phyloP scores from a whole-genome alignment of 2,329 filamentous ascomycete species.

The Bertia moriformis region DNA sequence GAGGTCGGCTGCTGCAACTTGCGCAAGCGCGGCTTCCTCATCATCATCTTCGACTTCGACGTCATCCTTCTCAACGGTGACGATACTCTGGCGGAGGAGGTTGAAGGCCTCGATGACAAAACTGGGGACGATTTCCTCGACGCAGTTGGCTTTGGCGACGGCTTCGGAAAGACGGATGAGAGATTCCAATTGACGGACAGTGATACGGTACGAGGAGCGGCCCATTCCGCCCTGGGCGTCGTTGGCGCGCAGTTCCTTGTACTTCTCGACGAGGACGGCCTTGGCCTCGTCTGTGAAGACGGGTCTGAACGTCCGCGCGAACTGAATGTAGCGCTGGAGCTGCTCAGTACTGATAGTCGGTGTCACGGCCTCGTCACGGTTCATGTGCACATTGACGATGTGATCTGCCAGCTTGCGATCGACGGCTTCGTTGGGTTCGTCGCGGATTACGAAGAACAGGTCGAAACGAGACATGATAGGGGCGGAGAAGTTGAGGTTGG shows the following conservation, averaged over 20 bases:
- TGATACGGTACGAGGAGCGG: constrained; percentile 92
- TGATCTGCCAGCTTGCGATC: constrained; percentile 86
- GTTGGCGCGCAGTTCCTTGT: constrained; percentile 86
- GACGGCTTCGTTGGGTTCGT: constrained; percentile 85
- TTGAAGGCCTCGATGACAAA: constrained; percentile 91
- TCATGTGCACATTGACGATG: constrained; percentile 85
- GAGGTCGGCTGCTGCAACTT: neutral
- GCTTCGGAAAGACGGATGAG: constrained; percentile 92
- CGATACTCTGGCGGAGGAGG: constrained; percentile 83
- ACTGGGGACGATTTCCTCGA: constrained; percentile 68
- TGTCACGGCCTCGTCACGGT: constrained; percentile 78
- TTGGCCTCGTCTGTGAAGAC: constrained; percentile 83
- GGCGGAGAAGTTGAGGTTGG: constrained; percentile 96
- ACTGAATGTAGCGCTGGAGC: constrained; percentile 90
- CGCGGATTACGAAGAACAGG: constrained; percentile 92
- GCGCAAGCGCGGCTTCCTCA: constrained; percentile 30
- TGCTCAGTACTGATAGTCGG: constrained; percentile 95
- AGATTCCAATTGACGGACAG: constrained; percentile 85
- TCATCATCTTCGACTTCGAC: constrained; percentile 79
- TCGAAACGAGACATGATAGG: constrained; percentile 99
- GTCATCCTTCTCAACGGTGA: constrained; percentile 94
- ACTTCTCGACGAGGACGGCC: constrained; percentile 71
- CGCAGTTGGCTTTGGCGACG: constrained; percentile 96
- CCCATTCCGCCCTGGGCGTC: constrained; percentile 89
- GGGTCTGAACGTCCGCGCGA: constrained; percentile 85